Conservation (phyloP, 257 asterid genomes). For the Echium plantagineum region DNA sequence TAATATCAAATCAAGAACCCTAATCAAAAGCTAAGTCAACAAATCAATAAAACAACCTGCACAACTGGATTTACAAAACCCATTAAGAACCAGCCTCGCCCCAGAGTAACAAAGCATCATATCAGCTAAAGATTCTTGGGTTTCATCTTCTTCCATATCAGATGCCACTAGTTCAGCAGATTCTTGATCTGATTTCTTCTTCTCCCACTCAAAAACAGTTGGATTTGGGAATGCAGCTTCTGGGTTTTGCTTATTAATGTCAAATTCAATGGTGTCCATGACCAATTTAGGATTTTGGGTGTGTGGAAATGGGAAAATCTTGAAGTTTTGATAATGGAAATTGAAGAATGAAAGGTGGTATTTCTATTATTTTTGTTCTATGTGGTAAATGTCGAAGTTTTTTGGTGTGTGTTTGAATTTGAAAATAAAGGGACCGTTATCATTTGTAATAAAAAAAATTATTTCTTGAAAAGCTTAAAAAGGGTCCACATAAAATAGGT, state of each 20-base stretch:
- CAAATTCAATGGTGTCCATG: conserved; percentile 35
- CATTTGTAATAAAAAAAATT: too few relatives aligned
- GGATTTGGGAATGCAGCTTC: conserved; percentile 30
- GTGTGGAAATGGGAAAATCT: conserved; percentile 6
- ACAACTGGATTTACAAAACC: conserved; percentile 38
- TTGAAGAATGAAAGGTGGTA: neutral
- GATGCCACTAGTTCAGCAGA: conserved; percentile 15
- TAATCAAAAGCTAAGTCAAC: neutral
- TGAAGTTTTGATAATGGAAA: neutral
- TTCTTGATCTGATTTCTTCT: conserved; percentile 33
- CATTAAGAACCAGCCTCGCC: conserved; percentile 47
- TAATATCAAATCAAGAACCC: neutral
- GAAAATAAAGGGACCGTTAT: neutral
- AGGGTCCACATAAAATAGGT: too few relatives aligned
- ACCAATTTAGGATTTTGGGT: neutral
- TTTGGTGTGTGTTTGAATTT: neutral
- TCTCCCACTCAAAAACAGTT: conserved; percentile 22
- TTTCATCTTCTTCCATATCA: conserved; percentile 52
- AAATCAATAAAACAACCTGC: conserved; percentile 32
- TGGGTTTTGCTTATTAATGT: conserved; percentile 18
- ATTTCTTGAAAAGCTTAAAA: too few relatives aligned
- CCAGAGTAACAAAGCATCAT: conserved; percentile 65
- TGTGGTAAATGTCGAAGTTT: neutral
- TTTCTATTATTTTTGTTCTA: too few relatives aligned
- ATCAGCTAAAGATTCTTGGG: conserved; percentile 41